A percentile compares a stretch with the other conserved stretches of the same genome.
Conservation (phyloP, 1,139 yeast genomes). For the Candida pseudoviswanathii region DNA sequence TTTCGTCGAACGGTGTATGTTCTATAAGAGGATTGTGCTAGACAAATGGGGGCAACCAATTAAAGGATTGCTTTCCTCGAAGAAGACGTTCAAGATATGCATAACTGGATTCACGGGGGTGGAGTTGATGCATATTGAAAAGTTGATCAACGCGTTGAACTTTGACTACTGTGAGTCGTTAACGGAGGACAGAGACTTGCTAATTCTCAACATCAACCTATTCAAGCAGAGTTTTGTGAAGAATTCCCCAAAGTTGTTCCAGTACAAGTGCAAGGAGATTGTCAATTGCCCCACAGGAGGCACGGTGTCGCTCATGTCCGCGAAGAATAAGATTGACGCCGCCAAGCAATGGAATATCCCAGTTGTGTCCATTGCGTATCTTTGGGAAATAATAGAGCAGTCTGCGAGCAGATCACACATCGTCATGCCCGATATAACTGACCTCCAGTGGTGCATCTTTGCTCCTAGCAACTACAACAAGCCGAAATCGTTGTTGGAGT, state of each 20-base stretch:
- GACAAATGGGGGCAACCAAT: slow-evolving; percentile 81
- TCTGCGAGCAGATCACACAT: slow-evolving; percentile 19
- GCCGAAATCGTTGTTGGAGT: slow-evolving; percentile 37
- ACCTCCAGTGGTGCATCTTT: slow-evolving; percentile 54
- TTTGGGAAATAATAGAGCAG: slow-evolving; percentile 47
- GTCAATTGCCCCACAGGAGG: slow-evolving; percentile 36
- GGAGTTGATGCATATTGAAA: slow-evolving; percentile 73
- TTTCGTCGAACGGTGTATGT: slow-evolving; percentile 79
- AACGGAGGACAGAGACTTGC: slow-evolving; percentile 58
- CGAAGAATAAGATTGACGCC: slow-evolving; percentile 56
- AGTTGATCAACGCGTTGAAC: slow-evolving; percentile 57
- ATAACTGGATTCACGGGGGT: slow-evolving; percentile 84
- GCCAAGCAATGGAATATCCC: slow-evolving; percentile 61
- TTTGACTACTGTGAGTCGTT: slow-evolving; percentile 54
- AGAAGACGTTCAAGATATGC: slow-evolving; percentile 50
- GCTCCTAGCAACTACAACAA: slow-evolving; percentile 35
- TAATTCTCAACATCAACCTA: slow-evolving; percentile 63
- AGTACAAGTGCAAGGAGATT: slow-evolving; percentile 37
- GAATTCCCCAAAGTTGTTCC: slow-evolving; percentile 42
- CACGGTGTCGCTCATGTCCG: slow-evolving; percentile 42
- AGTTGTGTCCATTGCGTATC: slow-evolving; percentile 52
- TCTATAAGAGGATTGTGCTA: slow-evolving; percentile 51
- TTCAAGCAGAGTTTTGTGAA: slow-evolving; percentile 36
- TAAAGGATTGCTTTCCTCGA: slow-evolving; percentile 36
- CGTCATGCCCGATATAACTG: slow-evolving; percentile 36